Percentiles rank a stretch among this genome's conserved stretches.
Evolutionary conservation across 2,329 filamentous ascomycete species (phyloP).

Genomic region (Aotearoamyces nothofagi): DNA sequence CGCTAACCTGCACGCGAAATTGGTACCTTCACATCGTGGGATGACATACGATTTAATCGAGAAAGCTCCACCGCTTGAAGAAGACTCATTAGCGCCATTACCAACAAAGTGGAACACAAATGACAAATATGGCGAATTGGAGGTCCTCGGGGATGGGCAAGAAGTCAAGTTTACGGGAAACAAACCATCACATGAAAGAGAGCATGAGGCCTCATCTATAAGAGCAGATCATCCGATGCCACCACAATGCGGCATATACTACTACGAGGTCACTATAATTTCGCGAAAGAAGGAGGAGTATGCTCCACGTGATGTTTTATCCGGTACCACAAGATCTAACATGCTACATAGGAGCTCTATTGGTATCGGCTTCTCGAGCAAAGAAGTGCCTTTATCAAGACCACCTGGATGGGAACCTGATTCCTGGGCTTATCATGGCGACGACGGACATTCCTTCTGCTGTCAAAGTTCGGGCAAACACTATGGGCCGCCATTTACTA

Average conservation of each 20-base stretch:
- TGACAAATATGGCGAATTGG: slow-evolving; percentile 60
- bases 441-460: slow-evolving; percentile 47
- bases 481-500: slow-evolving; percentile 40
- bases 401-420: slow-evolving; percentile 53
- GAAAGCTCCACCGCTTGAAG: slow-evolving; percentile 43
- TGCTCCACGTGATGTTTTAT: slow-evolving; percentile 12
- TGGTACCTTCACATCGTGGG: slow-evolving; percentile 53
- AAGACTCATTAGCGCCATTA: slow-evolving; percentile 51
- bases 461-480: slow-evolving; percentile 38
- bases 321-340: slow-evolving; percentile 1
- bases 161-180: slow-evolving; percentile 47
- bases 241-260: slow-evolving; percentile 81
- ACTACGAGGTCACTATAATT: slow-evolving; percentile 63
- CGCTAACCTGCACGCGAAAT: slow-evolving; percentile 35
- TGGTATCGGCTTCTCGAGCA: slow-evolving; percentile 45
- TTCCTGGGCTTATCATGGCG: slow-evolving; percentile 55
- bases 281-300: slow-evolving; percentile 55
- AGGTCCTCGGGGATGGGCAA: slow-evolving; percentile 57
- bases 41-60: slow-evolving; percentile 78
- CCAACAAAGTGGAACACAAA: slow-evolving; percentile 70
- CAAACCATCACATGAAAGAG: slow-evolving; percentile 31
- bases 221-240: slow-evolving; percentile 81
- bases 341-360: slow-evolving; percentile 34
- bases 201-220: slow-evolving; percentile 67
- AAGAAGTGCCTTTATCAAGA: slow-evolving; percentile 34